Base-by-base conservation (phyloP, 1,139 yeast species). In the Zygosaccharomyces sapae region DNA sequence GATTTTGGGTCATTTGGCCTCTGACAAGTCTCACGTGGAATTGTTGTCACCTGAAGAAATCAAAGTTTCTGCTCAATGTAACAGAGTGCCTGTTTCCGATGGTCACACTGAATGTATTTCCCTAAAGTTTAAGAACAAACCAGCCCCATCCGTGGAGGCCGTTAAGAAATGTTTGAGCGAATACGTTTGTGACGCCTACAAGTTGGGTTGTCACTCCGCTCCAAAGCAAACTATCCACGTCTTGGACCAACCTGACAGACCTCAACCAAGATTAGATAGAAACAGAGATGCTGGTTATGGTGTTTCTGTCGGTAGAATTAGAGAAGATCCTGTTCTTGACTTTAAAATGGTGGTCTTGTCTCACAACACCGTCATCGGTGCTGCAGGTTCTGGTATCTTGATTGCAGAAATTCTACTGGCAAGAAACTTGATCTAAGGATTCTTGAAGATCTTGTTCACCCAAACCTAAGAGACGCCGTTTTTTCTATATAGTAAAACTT, bases 381-480 rank as follows among this genome's bases (percentile, higher is more conserved):
- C 98, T 61, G 99, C 99, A 27, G 99, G 99, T 64, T 86, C 97
- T n/a, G 98, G 98, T 68, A 77, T 92, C 53, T 80, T 92, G 68
- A 92, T 94, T 69, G 98, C 96, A 43, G 99, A 92, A 72, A 76
- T 88, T 51, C 77, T 92, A 61, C 71, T 78, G 53, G 92, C 92
- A 47, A 88, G 85, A 73, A 76, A 80, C 50, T 72, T 88, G 61
- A 78, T 90, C 57, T 89, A 76, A 65, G 25, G n/a, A 8, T 20
- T 10, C 18, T 24, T n/a, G 4, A 37, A 27, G 12, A 7, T 3
- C 3, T 24, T 24, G 27, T 37, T 24, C 3, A 19, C 38, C 4
- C 10, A n/a, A n/a, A 24, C 10, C 2, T 24, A 6, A 8, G 10
- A 24, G 3, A 24, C 10, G 9, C 27, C 27, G 10, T 24, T 24